phyloP scores from a whole-genome alignment of 225 moss, liverwort and hornwort species.

The Marchantia paleacea region DNA sequence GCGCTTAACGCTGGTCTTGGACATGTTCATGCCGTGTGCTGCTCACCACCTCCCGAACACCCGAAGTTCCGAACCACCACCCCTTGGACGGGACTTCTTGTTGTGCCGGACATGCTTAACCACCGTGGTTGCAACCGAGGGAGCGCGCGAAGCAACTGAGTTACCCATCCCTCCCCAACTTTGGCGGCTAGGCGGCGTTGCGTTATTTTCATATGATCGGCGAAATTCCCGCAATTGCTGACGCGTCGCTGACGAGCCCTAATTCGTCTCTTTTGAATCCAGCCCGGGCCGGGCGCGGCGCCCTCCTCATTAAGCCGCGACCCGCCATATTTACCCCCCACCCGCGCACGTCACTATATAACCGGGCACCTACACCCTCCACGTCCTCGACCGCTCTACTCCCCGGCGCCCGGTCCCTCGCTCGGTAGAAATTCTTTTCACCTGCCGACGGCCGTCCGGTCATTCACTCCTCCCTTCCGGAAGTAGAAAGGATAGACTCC shows the following conservation, averaged over 20 bases:
- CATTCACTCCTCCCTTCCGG: neutral
- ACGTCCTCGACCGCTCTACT: neutral
- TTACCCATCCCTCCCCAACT: neutral
- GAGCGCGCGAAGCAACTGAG: slow-evolving; percentile 3
- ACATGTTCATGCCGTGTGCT: neutral
- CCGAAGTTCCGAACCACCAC: neutral
- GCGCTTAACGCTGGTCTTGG: neutral
- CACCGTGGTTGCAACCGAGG: neutral
- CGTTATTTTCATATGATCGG: neutral
- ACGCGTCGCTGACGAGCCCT: slow-evolving; percentile 22
- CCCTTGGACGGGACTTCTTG: neutral
- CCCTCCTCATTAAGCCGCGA: too few species aligned
- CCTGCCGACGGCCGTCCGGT: neutral
- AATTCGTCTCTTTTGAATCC: neutral
- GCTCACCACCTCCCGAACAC: neutral
- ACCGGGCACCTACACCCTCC: too few species aligned
- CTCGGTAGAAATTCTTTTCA: neutral
- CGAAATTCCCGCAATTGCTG: slow-evolving; percentile 10
- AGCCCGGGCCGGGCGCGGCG: neutral
- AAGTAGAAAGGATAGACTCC: slow-evolving; percentile 12
- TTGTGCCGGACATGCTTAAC: neutral
- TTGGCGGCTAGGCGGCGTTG: slow-evolving; percentile 11
- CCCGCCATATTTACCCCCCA: neutral
- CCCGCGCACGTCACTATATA: slow-evolving; percentile 1
- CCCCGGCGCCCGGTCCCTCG: neutral